Conservation (phyloP, 345 rosid species). For the Angophora floribunda region DNA sequence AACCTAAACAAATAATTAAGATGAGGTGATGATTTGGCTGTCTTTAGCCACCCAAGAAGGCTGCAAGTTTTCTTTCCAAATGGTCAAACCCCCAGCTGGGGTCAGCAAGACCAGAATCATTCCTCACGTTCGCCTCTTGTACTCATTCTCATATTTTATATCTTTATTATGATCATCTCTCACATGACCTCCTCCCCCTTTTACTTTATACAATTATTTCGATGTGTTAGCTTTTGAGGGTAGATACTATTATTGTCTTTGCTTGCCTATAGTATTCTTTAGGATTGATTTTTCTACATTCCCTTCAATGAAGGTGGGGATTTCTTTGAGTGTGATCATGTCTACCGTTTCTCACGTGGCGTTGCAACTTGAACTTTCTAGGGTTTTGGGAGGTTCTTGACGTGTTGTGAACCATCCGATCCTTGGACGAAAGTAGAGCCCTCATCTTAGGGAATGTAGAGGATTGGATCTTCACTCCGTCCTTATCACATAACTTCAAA, state of each 20-base stretch:
- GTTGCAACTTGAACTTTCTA: neutral
- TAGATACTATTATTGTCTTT: constrained; percentile 3
- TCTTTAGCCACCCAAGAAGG: neutral
- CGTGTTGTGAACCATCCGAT: neutral
- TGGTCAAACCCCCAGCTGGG: neutral
- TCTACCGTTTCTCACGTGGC: neutral
- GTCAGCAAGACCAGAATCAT: constrained; percentile 16
- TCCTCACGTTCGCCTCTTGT: constrained; percentile 23
- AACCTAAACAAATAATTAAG: neutral
- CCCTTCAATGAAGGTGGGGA: neutral
- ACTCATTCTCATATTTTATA: neutral
- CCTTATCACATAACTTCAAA: neutral
- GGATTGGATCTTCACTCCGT: neutral
- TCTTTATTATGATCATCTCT: constrained; percentile 10
- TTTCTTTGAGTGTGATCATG: neutral
- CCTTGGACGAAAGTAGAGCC: neutral
- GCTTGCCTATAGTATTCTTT: neutral
- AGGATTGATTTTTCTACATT: neutral
- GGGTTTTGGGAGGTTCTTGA: neutral
- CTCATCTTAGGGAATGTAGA: neutral
- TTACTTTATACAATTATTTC: neutral
- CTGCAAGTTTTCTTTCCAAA: constrained; percentile 10
- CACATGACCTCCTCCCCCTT: constrained; percentile 12
- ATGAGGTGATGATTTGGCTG: neutral
- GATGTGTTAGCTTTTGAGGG: neutral